phyloP scores from a whole-genome alignment of 495 filamentous ascomycete species.

The Penicillium angulare region DNA sequence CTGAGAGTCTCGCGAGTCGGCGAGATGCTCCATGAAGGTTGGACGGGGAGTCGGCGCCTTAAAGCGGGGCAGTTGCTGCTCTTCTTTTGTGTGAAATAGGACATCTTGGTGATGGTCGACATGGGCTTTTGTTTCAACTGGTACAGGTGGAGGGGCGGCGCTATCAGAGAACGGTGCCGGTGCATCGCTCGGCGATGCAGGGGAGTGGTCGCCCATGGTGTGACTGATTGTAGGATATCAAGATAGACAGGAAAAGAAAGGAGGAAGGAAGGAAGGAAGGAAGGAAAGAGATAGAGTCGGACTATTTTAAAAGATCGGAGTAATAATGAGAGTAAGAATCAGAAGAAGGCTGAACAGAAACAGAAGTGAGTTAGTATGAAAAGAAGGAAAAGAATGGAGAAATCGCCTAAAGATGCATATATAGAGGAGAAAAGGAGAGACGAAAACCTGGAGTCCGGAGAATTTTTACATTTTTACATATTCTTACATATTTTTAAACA shows the following conservation, averaged over 20 bases:
- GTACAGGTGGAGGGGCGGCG: not conserved
- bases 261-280: not conserved
- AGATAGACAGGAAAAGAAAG: not conserved
- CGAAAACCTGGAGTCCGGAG: not conserved
- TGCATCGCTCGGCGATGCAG: not conserved
- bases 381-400: not conserved
- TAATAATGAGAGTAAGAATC: too few relatives aligned
- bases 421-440: not conserved
- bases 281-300: too few relatives aligned
- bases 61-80: not conserved
- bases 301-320: too few relatives aligned
- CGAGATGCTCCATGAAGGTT: constrained; percentile 39
- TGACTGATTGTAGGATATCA: not conserved
- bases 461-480: too few relatives aligned
- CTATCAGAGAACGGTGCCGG: not conserved
- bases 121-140: not conserved
- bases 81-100: not conserved
- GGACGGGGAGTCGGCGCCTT: constrained; percentile 29
- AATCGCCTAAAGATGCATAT: not conserved
- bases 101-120: not conserved
- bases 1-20: constrained; percentile 35
- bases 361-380: not conserved
- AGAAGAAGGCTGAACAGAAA: too few relatives aligned
- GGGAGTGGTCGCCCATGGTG: not conserved
- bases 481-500: too few relatives aligned